Evolutionary conservation across 2,329 filamentous ascomycete genomes (phyloP).

Genomic region (Eutypella sp.): DNA sequence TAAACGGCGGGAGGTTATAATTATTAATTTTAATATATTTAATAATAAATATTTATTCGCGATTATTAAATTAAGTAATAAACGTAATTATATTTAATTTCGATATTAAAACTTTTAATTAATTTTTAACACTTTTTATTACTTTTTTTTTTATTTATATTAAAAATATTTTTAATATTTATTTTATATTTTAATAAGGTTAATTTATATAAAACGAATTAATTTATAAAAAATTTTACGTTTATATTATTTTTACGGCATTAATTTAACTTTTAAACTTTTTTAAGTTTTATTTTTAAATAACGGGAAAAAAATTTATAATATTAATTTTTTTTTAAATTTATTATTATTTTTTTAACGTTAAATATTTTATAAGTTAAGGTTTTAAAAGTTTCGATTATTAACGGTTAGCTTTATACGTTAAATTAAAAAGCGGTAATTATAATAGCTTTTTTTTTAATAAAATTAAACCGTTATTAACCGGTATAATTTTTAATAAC

Average conservation of each 20-base stretch:
- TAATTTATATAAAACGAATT: neutral
- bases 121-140: too few relatives aligned
- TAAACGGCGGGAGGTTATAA: too few relatives aligned
- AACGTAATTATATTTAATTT: too few relatives aligned
- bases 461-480: neutral
- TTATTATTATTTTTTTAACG: neutral
- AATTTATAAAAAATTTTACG: neutral
- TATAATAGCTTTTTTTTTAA: too few relatives aligned
- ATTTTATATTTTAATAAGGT: neutral
- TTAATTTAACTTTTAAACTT: neutral
- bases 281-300: neutral
- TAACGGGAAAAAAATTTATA: neutral
- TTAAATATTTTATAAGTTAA: neutral
- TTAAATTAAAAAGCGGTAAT: too few relatives aligned
- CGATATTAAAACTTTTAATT: too few relatives aligned
- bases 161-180: too few relatives aligned
- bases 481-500: neutral
- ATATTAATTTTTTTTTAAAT: neutral
- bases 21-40: too few relatives aligned
- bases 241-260: neutral
- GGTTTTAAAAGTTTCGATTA: neutral
- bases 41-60: too few relatives aligned
- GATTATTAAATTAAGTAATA: too few relatives aligned
- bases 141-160: too few relatives aligned
- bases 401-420: too few relatives aligned